These are phyloP conservation scores for Rosa multiflora DNA, from an alignment of 306 rosid species.

Conservation along the genomic window DNA sequence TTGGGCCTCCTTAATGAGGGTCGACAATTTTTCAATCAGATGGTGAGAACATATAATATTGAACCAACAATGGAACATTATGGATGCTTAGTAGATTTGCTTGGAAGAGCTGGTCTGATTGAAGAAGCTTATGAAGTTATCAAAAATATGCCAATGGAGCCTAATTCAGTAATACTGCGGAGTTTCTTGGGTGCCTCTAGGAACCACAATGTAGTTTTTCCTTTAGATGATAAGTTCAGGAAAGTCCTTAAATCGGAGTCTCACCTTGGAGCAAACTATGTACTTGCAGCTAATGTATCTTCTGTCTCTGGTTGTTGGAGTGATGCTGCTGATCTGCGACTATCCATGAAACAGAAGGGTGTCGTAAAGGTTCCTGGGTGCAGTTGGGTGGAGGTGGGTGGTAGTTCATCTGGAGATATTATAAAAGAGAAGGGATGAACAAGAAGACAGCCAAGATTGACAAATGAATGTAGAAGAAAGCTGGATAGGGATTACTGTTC, in stretches of 20 bases:
- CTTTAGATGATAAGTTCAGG: slow-evolving; percentile 37
- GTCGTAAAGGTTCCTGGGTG: slow-evolving; percentile 55
- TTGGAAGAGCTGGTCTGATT: slow-evolving; percentile 63
- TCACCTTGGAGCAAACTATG: slow-evolving; percentile 53
- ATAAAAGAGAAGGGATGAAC: background rate
- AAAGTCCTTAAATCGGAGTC: slow-evolving; percentile 50
- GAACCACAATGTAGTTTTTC: slow-evolving; percentile 36
- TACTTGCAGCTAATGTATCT: slow-evolving; percentile 51
- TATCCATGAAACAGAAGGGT: slow-evolving; percentile 56
- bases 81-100: slow-evolving; percentile 70
- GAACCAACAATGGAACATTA: slow-evolving; percentile 57
- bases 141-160: slow-evolving; percentile 52
- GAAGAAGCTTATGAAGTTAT: slow-evolving; percentile 50
- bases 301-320: slow-evolving; percentile 46
- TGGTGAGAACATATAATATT: slow-evolving; percentile 47
- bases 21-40: slow-evolving; percentile 46
- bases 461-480: background rate
- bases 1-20: slow-evolving; percentile 57
- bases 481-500: background rate
- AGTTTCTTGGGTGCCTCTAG: slow-evolving; percentile 62
- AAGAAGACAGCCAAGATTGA: background rate
- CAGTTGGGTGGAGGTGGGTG: slow-evolving; percentile 62
- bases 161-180: slow-evolving; percentile 52
- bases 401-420: slow-evolving; percentile 4
- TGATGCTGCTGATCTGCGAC: slow-evolving; percentile 51